These are phyloP conservation scores for Zasmidium angulare DNA, from an alignment of 2,329 filamentous ascomycete genomes.

Conservation along the genomic window DNA sequence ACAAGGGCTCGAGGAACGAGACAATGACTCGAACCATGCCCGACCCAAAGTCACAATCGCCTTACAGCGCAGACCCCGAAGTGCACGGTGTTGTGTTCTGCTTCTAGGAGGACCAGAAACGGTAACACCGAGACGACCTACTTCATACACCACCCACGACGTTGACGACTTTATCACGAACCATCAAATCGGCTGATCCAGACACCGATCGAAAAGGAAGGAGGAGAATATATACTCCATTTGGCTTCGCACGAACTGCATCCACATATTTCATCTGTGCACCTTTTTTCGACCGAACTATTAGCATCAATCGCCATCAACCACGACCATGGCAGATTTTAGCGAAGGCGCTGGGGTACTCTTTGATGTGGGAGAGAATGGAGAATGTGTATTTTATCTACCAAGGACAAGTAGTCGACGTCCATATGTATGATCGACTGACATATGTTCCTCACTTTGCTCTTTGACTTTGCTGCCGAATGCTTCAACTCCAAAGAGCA, in stretches of 20 bases:
- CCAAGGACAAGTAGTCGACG: too few species aligned
- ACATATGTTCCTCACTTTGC: too few species aligned
- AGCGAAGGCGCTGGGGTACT: not conserved
- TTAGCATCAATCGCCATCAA: not conserved
- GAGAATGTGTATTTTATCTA: too few species aligned
- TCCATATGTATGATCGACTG: too few species aligned
- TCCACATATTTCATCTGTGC: not conserved
- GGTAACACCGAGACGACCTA: too few species aligned
- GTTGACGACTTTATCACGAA: not conserved
- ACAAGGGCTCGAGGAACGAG: slow-evolving; percentile 8
- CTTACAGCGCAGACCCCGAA: slow-evolving; percentile 13
- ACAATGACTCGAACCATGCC: not conserved
- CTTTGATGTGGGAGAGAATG: not conserved
- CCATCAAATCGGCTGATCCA: not conserved
- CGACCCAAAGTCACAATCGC: slow-evolving; percentile 17
- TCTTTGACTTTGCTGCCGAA: too few species aligned
- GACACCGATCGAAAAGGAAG: not conserved
- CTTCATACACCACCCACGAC: not conserved
- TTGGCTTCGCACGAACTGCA: not conserved
- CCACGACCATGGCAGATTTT: not conserved
- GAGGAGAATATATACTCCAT: not conserved
- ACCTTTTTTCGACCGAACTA: too few species aligned
- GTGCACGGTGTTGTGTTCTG: slow-evolving; percentile 28
- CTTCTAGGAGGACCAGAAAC: slow-evolving; percentile 18
- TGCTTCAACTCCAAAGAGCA: too few species aligned